Evolutionary conservation across 139 green algal genomes (phyloP).

Genomic region (Asterochloris erici): DNA sequence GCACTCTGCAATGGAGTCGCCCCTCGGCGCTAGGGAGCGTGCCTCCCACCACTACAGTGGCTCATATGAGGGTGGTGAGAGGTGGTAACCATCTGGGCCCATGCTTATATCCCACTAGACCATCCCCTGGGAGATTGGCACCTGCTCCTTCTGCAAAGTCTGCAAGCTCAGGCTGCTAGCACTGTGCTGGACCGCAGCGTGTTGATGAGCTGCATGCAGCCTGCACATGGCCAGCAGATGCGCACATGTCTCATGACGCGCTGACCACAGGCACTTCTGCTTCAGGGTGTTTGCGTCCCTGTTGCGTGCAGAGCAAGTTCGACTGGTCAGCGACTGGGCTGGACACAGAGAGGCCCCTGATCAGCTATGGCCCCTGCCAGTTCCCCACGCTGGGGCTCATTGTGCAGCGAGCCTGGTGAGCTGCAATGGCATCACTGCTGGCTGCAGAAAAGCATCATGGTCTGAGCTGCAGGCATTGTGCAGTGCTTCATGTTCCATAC

Average conservation of each 20-base stretch:
- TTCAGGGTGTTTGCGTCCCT: not conserved
- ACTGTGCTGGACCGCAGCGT: not conserved
- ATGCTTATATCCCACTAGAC: too few species aligned
- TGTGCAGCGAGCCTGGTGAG: conserved; percentile 89
- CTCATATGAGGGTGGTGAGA: too few species aligned
- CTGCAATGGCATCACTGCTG: too few species aligned
- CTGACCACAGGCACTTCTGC: not conserved
- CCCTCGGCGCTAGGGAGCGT: too few species aligned
- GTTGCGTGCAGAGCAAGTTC: conserved; percentile 61
- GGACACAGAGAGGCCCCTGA: conserved; percentile 30
- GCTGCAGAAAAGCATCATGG: too few species aligned
- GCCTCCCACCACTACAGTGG: too few species aligned
- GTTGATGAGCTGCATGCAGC: not conserved
- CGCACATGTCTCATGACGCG: not conserved
- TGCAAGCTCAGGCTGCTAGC: not conserved
- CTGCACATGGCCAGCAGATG: not conserved
- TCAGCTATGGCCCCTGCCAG: conserved; percentile 96
- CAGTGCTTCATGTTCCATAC: too few species aligned
- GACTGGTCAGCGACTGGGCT: conserved; percentile 52
- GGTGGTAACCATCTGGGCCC: too few species aligned
- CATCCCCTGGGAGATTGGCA: too few species aligned
- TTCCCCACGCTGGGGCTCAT: conserved; percentile 98
- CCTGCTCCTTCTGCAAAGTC: not conserved
- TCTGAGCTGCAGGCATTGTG: too few species aligned
- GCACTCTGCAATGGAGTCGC: too few species aligned